Evolutionary conservation across 73 alveolate species (phyloP), one percentile per base, ranked within the genome.

Genomic region (Paraurostyla sp.): DNA sequence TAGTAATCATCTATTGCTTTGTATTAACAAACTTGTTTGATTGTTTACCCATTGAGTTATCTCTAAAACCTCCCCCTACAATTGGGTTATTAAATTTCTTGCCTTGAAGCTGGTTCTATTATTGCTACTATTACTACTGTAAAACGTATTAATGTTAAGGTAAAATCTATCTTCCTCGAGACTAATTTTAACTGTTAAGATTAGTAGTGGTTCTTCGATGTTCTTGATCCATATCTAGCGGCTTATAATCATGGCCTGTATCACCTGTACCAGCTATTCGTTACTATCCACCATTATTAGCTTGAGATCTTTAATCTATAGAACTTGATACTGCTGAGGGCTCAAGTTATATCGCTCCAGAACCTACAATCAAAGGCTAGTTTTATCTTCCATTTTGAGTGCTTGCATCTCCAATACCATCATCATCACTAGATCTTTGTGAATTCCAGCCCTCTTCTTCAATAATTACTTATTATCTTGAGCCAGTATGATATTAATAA

Each of bases 401-500:
- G 27, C 49, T 30, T 6, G 45, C 71, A 23, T 51, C 16, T 0
- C 16, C 20, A 40, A 4, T 25, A 4, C 27, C 13, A 2, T 46
- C 91, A 38, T 81, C 91, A 36, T 58, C 91, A 13, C 80, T 49
- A 3, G 88, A 76, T 35, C 88, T 22, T 51, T 76, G 46, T 13
- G 80, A 52, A 54, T 78, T 49, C 60, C 78, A 50, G 25, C 78
- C 76, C 52, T 78, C 89, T 54, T 78, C 89, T 51, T 78, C 89
- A n/a, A 78, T 78, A 40, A 78, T 78, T 0, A 54, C 80, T 54
- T 78, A 59, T 32, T 78, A 78, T 33, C 89, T 49, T 0, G 80
- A 78, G n/a, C 23, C 38, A 9, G 89, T 78, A 25, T 54, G 49
- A 54, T 78, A 51, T 54, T 78, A 27, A n/a, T 32, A 54, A 20